phyloP scores from a whole-genome alignment of 1,284 basidiomycete species.

The Moesziomyces globuligerus region DNA sequence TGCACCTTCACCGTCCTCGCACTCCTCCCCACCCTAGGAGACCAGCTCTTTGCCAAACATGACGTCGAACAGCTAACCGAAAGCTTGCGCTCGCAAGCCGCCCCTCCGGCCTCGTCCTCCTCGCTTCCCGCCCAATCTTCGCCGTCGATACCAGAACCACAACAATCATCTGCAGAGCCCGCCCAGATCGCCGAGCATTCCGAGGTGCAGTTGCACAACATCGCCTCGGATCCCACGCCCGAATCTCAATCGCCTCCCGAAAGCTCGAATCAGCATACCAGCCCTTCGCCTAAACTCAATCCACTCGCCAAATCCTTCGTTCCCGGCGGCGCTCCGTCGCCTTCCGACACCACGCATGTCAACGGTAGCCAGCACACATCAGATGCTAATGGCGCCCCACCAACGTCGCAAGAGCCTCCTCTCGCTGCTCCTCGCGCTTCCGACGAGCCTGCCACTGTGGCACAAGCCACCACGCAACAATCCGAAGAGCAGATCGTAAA shows the following conservation, averaged over 20 bases:
- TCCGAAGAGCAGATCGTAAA: not conserved
- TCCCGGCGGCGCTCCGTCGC: constrained; percentile 7
- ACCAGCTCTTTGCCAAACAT: constrained; percentile 79
- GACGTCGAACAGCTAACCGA: constrained; percentile 82
- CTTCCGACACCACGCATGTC: not conserved
- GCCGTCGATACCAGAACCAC: not conserved
- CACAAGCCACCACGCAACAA: constrained; percentile 1
- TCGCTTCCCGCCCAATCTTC: constrained; percentile 58
- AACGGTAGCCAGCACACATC: not conserved
- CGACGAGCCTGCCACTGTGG: not conserved
- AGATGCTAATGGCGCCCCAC: not conserved
- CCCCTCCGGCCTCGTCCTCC: constrained; percentile 7
- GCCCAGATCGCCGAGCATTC: constrained; percentile 5
- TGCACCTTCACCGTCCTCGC: constrained; percentile 82
- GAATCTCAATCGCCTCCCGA: not conserved
- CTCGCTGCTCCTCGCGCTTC: not conserved
- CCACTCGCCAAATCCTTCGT: constrained; percentile 42
- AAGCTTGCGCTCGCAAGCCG: constrained; percentile 71
- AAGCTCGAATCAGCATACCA: constrained; percentile 5
- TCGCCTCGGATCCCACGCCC: not conserved
- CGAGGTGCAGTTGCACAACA: not conserved
- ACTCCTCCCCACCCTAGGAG: constrained; percentile 79
- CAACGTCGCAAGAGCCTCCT: not conserved
- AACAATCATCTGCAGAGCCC: constrained; percentile 10
- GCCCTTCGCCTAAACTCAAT: constrained; percentile 34